Evolutionary conservation across 495 filamentous ascomycete genomes (phyloP).

Genomic region (Hypoxylon intermedium): DNA sequence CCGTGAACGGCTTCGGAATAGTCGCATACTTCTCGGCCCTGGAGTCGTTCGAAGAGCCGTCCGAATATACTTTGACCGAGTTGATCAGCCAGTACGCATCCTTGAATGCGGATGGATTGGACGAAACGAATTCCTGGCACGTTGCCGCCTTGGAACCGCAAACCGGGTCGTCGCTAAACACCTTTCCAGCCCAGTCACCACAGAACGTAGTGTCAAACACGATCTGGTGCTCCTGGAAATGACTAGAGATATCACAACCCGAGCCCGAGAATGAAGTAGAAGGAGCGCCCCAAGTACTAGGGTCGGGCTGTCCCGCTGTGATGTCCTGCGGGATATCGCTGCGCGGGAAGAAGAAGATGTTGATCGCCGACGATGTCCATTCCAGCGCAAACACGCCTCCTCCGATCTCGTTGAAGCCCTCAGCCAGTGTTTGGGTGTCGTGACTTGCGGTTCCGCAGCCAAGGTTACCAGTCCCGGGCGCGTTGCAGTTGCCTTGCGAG

Average conservation of each 20-base stretch:
- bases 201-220: constrained; percentile 88
- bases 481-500: constrained; percentile 61
- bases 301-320: constrained; percentile 63
- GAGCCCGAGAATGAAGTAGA: constrained; percentile 65
- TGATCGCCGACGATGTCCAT: constrained; percentile 71
- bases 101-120: constrained; percentile 64
- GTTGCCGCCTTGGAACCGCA: constrained; percentile 55
- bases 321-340: constrained; percentile 62
- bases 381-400: constrained; percentile 84
- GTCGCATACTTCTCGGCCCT: constrained; percentile 5
- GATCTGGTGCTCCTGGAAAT: constrained; percentile 76
- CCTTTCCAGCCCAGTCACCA: constrained; percentile 84
- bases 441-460: constrained; percentile 58
- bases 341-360: constrained; percentile 81
- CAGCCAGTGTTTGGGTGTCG: constrained; percentile 65
- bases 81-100: constrained; percentile 78
- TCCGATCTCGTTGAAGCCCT: constrained; percentile 72
- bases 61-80: constrained; percentile 68
- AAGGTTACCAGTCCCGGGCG: constrained; percentile 54
- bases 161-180: constrained; percentile 51
- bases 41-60: constrained; percentile 13
- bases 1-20: constrained; percentile 26
- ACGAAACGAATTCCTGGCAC: constrained; percentile 71
- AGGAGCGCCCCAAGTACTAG: constrained; percentile 70
- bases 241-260: constrained; percentile 67